phyloP scores from a whole-genome alignment of 208 protist species.

The Wallacemonas sp. region DNA sequence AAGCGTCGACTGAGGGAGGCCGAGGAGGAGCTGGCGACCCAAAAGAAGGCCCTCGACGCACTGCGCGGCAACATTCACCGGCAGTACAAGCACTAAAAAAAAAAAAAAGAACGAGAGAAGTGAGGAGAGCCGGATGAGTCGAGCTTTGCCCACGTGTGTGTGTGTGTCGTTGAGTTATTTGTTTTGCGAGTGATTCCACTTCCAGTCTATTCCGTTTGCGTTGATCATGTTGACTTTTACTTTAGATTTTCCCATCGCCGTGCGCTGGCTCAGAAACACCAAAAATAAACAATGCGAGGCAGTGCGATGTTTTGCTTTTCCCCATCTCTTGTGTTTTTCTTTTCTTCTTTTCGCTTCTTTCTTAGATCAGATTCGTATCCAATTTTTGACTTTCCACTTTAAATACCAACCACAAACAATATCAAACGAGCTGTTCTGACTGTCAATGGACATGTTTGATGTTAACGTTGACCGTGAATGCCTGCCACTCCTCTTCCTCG shows the following conservation, averaged over 20 bases:
- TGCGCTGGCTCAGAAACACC: too few relatives aligned
- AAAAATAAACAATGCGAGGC: too few relatives aligned
- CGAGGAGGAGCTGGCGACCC: constrained; percentile 40
- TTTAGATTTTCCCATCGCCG: too few relatives aligned
- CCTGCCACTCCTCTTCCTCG: too few relatives aligned
- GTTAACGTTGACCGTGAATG: too few relatives aligned
- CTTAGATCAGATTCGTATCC: constrained; percentile 12
- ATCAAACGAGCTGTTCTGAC: too few relatives aligned
- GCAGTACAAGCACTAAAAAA: constrained; percentile 35
- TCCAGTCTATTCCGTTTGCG: too few relatives aligned
- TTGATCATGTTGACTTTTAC: constrained; percentile 11
- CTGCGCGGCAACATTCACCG: constrained; percentile 66
- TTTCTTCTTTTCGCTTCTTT: constrained; percentile 12
- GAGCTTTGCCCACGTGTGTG: not conserved
- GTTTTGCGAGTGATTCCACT: too few relatives aligned
- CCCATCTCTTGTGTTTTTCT: constrained; percentile 11
- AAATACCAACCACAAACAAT: too few relatives aligned
- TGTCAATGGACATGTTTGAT: too few relatives aligned
- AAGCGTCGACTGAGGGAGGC: constrained; percentile 41
- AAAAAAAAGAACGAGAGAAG: not conserved
- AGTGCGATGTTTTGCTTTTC: constrained; percentile 22
- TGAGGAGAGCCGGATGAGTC: too few relatives aligned
- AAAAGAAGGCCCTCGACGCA: constrained; percentile 39
- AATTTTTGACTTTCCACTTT: not conserved
- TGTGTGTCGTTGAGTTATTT: not conserved